Base-by-base conservation (phyloP, 1,284 basidiomycete genomes). In the Moesziomyces globuligerus region DNA sequence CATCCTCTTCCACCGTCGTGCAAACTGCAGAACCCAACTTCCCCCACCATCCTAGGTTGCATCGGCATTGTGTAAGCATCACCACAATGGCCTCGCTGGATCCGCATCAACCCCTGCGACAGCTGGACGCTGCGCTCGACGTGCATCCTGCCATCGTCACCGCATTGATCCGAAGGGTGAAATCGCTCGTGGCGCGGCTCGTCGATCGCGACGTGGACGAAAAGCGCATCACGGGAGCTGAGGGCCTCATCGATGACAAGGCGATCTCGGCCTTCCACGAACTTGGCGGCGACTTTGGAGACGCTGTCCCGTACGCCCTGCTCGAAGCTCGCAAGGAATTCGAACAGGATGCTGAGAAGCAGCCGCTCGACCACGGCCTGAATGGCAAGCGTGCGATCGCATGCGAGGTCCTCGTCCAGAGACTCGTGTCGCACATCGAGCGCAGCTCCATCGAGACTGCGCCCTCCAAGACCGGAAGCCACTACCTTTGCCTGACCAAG, bases 141-240 rank as follows among this genome's bases (percentile, higher is more conserved):
- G 67, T 70, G 48, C 60, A 58, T 45, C 72, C 76, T 5, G 64
- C 66, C 49, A 70, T 64, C 46, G 53, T 74, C 44, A 59, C 69
- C 10, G 72, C 69, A 1, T 50, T 79, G 32, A 72, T 76, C 34
- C 61, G 76, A 17, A 60, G 76, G 32, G 50, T 73, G 11, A 60
- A 50, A 15, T 54, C 62, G 3, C 54, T 79, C n/a, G 48, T 75
- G n/a, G 46, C 44, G 29, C 41, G 62, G 37, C 67, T 76, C 25
- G 59, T 79, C 32, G 60, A 68, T 32, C 67, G 55, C 40, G 75
- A 79, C 29, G 44, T 79, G 6, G 73, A 75, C 47, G 68, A 75
- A 32, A 49, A 64, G 13, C 65, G 48, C 13, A 66, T 79, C 58
- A 69, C 59, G 20, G 51, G 56, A 11, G 23, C 61, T 8, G 75